phyloP scores from a whole-genome alignment of 1,284 basidiomycete genomes.

The Coniophora puteana region DNA sequence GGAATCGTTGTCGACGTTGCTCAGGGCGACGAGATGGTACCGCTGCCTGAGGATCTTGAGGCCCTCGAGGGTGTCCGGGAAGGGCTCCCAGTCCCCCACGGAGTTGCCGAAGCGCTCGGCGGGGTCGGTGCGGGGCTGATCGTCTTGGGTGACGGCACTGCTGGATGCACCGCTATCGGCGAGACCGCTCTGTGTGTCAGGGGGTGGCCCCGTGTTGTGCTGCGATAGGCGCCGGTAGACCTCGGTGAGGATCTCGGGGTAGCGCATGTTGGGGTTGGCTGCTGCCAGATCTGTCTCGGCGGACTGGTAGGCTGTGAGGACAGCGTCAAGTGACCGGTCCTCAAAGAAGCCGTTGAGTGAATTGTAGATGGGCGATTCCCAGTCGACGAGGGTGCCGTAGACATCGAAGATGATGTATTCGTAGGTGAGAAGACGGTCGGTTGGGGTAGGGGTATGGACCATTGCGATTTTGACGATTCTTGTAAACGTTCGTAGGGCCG shows the following conservation, averaged over 20 bases:
- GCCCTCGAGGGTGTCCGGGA: conserved; percentile 61
- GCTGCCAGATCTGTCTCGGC: conserved; percentile 57
- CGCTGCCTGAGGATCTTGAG: conserved; percentile 53
- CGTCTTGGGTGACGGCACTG: conserved; percentile 12
- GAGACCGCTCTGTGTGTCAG: conserved; percentile 3
- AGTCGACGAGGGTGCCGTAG: conserved; percentile 70
- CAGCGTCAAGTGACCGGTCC: conserved; percentile 43
- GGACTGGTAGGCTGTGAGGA: conserved; percentile 46
- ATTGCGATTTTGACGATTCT: too few relatives aligned
- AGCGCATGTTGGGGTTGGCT: conserved; percentile 54
- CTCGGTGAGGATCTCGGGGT: conserved; percentile 50
- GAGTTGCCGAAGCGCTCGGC: conserved; percentile 48
- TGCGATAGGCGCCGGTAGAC: conserved; percentile 36
- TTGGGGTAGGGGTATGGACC: too few relatives aligned
- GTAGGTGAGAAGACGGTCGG: too few relatives aligned
- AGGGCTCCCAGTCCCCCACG: conserved; percentile 58
- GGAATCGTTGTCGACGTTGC: conserved; percentile 67
- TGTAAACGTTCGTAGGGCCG: conserved; percentile 15
- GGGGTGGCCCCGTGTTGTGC: conserved; percentile 15
- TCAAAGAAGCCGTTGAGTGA: conserved; percentile 50
- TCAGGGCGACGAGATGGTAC: conserved; percentile 68
- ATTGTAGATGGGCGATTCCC: conserved; percentile 63
- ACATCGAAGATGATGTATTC: conserved; percentile 58
- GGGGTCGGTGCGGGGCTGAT: conserved; percentile 25
- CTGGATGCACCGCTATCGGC: conserved; percentile 3